Conservation (phyloP, 2,329 filamentous ascomycete species). For the Microsporum canis region DNA sequence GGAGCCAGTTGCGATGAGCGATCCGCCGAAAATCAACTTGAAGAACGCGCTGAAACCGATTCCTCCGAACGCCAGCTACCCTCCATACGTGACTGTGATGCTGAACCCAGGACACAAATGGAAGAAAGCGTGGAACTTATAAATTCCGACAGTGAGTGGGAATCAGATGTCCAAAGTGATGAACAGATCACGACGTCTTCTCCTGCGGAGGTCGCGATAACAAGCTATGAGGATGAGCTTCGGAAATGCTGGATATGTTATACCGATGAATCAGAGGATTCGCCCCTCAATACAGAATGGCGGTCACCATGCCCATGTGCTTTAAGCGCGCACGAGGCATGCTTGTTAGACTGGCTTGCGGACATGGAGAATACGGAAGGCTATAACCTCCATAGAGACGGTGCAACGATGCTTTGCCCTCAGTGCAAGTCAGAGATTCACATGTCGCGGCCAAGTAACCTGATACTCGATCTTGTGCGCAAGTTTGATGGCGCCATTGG, state of each 20-base stretch:
- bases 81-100: neutral
- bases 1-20: neutral
- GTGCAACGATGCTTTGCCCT: constrained; percentile 64
- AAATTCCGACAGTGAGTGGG: neutral
- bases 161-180: neutral
- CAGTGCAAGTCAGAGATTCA: constrained; percentile 77
- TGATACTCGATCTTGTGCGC: constrained; percentile 57
- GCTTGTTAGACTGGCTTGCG: constrained; percentile 85
- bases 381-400: constrained; percentile 37
- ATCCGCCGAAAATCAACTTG: neutral
- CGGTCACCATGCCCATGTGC: constrained; percentile 83
- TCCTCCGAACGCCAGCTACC: constrained; percentile 18
- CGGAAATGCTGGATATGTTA: constrained; percentile 60
- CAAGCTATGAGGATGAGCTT: constrained; percentile 24
- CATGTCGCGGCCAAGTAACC: constrained; percentile 62
- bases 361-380: constrained; percentile 61
- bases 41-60: constrained; percentile 19
- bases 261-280: constrained; percentile 53
- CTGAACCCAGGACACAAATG: neutral
- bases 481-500: constrained; percentile 46
- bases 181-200: neutral
- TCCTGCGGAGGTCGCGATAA: neutral
- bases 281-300: constrained; percentile 55
- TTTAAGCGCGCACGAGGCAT: constrained; percentile 79
- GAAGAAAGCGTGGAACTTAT: neutral